Evolutionary conservation across 2,329 filamentous ascomycete genomes (phyloP).

Genomic region (Drechslerella dactyloides): DNA sequence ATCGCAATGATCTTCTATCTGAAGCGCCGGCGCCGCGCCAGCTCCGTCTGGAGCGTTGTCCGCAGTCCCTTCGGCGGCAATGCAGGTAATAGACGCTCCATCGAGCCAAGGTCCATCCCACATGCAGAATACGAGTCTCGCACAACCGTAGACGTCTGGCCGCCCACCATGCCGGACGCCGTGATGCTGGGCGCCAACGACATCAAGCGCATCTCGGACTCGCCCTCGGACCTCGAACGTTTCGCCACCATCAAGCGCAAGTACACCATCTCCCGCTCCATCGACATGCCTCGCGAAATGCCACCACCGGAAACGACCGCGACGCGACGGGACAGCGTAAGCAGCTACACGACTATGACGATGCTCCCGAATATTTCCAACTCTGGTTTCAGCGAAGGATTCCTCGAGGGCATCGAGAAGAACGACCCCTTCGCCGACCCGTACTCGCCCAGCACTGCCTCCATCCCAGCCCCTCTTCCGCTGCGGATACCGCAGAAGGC

Average conservation of each 20-base stretch:
- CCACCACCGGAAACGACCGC: background rate
- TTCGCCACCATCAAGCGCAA: conserved; percentile 38
- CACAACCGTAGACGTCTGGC: conserved; percentile 24
- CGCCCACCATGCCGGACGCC: conserved; percentile 15
- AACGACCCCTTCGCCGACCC: conserved; percentile 39
- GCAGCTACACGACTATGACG: conserved; percentile 45
- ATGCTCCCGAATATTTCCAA: conserved; percentile 33
- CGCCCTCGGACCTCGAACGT: conserved; percentile 27
- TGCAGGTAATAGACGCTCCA: conserved; percentile 16
- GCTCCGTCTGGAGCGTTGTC: conserved; percentile 7
- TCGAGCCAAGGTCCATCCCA: conserved; percentile 17
- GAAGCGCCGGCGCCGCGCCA: conserved; percentile 21
- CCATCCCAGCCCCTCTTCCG: conserved; percentile 25
- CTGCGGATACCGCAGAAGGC: conserved; percentile 27
- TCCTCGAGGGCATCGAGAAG: conserved; percentile 29
- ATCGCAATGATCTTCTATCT: conserved; percentile 31
- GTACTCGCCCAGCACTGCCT: conserved; percentile 31
- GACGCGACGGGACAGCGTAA: conserved; percentile 12
- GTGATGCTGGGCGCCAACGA: conserved; percentile 19
- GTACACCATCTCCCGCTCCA: conserved; percentile 45
- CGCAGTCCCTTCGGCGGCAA: conserved; percentile 6
- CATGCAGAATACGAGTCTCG: conserved; percentile 27
- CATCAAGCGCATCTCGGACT: conserved; percentile 23
- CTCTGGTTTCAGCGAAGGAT: conserved; percentile 33
- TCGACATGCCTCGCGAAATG: conserved; percentile 32